phyloP scores from a whole-genome alignment of 164 flowering plant species.

The Aristolochia californica region DNA sequence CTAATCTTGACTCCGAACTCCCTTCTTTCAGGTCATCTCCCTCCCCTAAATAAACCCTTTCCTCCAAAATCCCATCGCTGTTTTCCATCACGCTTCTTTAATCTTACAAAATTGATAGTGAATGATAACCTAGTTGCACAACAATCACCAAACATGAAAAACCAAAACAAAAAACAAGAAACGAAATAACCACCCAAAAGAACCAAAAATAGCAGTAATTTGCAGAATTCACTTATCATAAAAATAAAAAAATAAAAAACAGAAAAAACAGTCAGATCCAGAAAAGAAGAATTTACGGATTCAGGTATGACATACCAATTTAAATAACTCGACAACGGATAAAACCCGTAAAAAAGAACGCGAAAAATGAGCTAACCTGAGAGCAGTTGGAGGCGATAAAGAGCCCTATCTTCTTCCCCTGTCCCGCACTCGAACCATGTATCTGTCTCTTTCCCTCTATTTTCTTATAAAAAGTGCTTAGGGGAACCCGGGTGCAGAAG shows the following conservation, averaged over 20 bases:
- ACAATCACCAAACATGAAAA: not conserved
- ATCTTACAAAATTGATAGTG: not conserved
- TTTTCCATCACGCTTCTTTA: slow-evolving; percentile 31
- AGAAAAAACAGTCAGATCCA: not conserved
- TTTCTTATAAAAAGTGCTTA: too few relatives aligned
- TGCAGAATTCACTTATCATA: not conserved
- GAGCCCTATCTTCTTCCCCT: too few relatives aligned
- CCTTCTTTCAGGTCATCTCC: slow-evolving; percentile 17
- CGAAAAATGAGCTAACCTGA: not conserved
- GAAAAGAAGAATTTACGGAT: not conserved
- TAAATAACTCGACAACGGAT: not conserved
- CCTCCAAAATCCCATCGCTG: slow-evolving; percentile 25
- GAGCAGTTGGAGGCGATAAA: too few relatives aligned
- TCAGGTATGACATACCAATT: not conserved
- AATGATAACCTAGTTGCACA: too few relatives aligned
- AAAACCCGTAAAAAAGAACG: not conserved
- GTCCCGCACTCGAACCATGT: too few relatives aligned
- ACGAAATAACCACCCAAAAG: slow-evolving; percentile 2
- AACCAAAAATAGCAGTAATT: not conserved
- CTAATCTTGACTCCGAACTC: slow-evolving; percentile 15
- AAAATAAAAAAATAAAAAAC: not conserved
- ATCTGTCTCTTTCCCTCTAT: too few relatives aligned
- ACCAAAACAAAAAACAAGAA: not conserved
- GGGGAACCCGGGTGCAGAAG: too few relatives aligned
- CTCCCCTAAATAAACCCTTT: slow-evolving; percentile 14